phyloP scores from a whole-genome alignment of 1,284 basidiomycete species.

The Xerocomus amazonicus region DNA sequence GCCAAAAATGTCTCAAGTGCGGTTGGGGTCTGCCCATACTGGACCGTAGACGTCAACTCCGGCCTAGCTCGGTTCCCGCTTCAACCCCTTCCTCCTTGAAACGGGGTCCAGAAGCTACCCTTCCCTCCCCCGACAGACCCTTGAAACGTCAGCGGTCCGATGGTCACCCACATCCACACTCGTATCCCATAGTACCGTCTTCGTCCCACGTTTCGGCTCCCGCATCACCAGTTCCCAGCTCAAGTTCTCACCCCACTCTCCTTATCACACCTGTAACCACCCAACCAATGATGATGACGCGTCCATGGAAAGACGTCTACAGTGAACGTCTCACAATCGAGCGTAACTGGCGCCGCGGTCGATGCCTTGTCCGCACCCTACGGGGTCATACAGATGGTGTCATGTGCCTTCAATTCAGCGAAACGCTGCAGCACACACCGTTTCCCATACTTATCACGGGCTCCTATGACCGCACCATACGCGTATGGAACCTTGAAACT shows the following conservation, averaged over 20 bases:
- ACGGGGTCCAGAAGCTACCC: conserved; percentile 35
- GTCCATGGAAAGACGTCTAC: conserved; percentile 99
- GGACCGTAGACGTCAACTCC: conserved; percentile 62
- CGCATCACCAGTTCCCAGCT: conserved; percentile 6
- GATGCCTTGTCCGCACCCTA: conserved; percentile 80
- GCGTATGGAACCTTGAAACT: conserved; percentile 97
- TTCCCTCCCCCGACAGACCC: conserved; percentile 30
- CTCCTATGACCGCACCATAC: conserved; percentile 92
- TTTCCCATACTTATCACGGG: conserved; percentile 97
- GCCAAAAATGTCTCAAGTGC: conserved; percentile 95
- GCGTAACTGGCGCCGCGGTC: conserved; percentile 94
- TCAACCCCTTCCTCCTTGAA: conserved; percentile 32
- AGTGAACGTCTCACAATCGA: conserved; percentile 94
- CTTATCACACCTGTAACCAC: conserved; percentile 7
- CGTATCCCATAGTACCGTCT: neutral
- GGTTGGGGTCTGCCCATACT: conserved; percentile 96
- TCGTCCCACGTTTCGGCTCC: conserved; percentile 17
- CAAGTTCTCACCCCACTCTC: conserved; percentile 16
- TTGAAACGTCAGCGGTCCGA: conserved; percentile 52
- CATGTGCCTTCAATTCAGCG: conserved; percentile 96
- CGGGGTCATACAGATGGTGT: conserved; percentile 95
- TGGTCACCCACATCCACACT: neutral
- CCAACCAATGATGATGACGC: conserved; percentile 45
- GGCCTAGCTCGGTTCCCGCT: conserved; percentile 37
- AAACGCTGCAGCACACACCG: conserved; percentile 78